Percentiles rank a stretch among this genome's conserved stretches.
Conservation (phyloP, 2,329 filamentous ascomycete genomes). For the Leptographium wingfieldii region DNA sequence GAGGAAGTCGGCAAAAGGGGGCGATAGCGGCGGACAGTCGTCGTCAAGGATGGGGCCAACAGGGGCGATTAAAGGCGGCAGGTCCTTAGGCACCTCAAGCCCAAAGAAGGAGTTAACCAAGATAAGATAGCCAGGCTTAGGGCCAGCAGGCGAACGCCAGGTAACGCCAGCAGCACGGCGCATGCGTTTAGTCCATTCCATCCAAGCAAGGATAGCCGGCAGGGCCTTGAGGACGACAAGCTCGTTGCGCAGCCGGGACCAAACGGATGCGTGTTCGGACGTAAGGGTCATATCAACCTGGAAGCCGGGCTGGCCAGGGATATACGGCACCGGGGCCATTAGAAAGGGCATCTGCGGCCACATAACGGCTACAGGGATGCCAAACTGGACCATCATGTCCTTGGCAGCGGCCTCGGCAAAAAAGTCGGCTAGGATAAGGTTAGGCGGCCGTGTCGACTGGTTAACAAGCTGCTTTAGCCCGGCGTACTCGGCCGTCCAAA, state of each 20-base stretch:
- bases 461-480: neutral
- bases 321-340: neutral
- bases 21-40: neutral
- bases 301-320: slow-evolving; percentile 1
- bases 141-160: neutral
- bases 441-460: neutral
- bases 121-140: neutral
- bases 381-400: neutral
- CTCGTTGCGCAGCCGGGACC: neutral
- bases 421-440: slow-evolving; percentile 1
- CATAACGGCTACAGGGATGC: neutral
- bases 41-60: neutral
- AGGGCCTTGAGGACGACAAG: neutral
- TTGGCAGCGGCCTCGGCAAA: neutral
- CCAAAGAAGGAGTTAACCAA: slow-evolving; percentile 1
- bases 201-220: neutral
- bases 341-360: slow-evolving; percentile 1
- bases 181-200: neutral
- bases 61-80: neutral
- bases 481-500: neutral
- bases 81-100: neutral
- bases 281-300: neutral
- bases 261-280: neutral
- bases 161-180: neutral
- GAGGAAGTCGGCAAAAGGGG: neutral